phyloP scores from a whole-genome alignment of 2,329 filamentous ascomycete genomes.

The Gliomastix tumulicola region DNA sequence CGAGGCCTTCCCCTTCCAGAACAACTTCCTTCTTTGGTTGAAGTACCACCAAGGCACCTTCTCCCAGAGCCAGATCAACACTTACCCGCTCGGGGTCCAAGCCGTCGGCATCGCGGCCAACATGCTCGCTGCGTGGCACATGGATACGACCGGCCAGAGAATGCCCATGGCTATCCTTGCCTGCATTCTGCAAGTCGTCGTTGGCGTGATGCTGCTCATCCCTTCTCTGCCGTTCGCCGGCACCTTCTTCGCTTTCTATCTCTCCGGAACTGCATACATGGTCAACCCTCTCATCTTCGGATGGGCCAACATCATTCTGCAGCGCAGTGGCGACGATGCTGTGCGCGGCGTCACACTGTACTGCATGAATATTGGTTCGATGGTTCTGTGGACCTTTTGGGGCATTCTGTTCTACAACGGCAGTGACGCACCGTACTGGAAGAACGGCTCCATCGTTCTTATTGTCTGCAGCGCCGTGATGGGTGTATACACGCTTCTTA shows the following conservation, averaged over 20 bases:
- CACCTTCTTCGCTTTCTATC: constrained; percentile 13
- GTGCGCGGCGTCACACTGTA: constrained; percentile 28
- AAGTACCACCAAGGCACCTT: constrained; percentile 10
- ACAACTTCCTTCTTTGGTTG: constrained; percentile 15
- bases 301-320: constrained; percentile 15
- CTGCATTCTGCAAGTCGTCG: constrained; percentile 9
- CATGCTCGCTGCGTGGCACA: constrained; percentile 11
- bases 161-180: constrained; percentile 8
- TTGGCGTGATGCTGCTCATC: constrained; percentile 11
- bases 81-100: constrained; percentile 14
- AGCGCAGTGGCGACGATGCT: constrained; percentile 25
- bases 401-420: constrained; percentile 33
- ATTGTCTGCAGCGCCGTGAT: constrained; percentile 2
- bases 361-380: constrained; percentile 29
- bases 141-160: constrained; percentile 12
- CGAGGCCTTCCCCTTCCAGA: constrained; percentile 11
- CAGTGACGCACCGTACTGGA: constrained; percentile 32
- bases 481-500: too few species aligned
- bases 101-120: constrained; percentile 15
- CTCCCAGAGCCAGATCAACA: constrained; percentile 14
- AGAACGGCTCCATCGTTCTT: constrained; percentile 17
- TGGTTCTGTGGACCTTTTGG: constrained; percentile 35
- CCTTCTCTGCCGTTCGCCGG: constrained; percentile 10
- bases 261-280: constrained; percentile 13
- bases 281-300: constrained; percentile 17